Base-by-base conservation (phyloP, 257 asterid species). In the Solanum virginianum region DNA sequence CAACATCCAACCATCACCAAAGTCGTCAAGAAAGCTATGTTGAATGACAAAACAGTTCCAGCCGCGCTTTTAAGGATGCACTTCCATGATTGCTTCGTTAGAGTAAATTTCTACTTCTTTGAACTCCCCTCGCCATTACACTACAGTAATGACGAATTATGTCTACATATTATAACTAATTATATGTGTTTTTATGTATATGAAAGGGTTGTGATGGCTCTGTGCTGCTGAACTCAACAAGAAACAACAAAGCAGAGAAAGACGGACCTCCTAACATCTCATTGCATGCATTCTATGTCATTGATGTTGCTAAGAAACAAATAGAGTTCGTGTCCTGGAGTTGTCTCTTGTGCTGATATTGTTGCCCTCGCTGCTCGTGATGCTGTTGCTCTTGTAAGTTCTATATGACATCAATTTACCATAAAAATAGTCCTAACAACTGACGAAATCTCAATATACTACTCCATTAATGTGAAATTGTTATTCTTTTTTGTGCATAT, bases 1-100 rank as follows among this genome's bases (percentile, higher is more conserved):
- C 97, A 8, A 90, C 96, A 15, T n/a, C n/a, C 91, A 24, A 66
- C 66, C 2, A 86, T 95, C 75, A 63, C 89, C 5, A 55, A 87
- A 16, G 89, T 81, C 16, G 95, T 95, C 26, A 88, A 84, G 84
- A 93, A 91, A 65, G 94, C 93, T 81, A 91, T 91, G 88, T 55
- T 63, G 72, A 95, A 91, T 87, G 98, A 94, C 80, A 90, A 72
- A 80, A 93, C 97, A 9, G 98, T 95, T 45, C 93, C 98, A 0
- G 98, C 98, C 11, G 97, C 97, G n/a, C 87, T 95, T 4, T 97
- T 95, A 20, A 87, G 98, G 86, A 92, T 92, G 98, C 97, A 95
- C 66, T 95, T 95, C 90, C 98, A 95, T 85, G 98, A 95, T 81
- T 95, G 98, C 82, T 94, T 95, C 85, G 86, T 95, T 79, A 93